Evolutionary conservation across 495 filamentous ascomycete genomes (phyloP), one percentile per base, ranked within the genome.

Genomic region (Penicillium lividum): DNA sequence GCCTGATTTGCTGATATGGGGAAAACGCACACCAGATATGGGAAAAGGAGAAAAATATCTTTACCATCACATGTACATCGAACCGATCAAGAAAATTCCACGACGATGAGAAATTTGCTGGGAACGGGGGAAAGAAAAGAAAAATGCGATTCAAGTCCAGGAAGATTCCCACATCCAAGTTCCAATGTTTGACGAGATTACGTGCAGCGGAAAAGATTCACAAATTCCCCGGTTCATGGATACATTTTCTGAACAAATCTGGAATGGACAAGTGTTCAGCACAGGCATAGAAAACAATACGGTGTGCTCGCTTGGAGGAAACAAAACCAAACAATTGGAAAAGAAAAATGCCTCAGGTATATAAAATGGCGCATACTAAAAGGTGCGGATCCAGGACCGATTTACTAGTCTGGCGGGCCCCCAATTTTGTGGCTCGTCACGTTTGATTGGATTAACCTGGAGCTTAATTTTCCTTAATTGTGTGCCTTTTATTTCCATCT

Each of bases 331-430:
- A 65, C 56, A 47, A 68, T 60, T 62, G 62, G 62, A 58, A 60
- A 58, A 43, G 54, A 58, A 68, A 68, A 68, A 65, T 65, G 65
- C 65, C 65, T 68, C 65, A 65, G 65, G 62, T 58, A 31, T 63
- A 59, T 51, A 62, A 68, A 68, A 68, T 68, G 54, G 57, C 65
- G 57, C 65, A 68, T 66, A 65, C 30, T 62, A 29, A 22, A 53
- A 46, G n/a, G 22, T 22, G 22, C 22, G 22, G 22, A 22, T 22
- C 22, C 22, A 22, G 22, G 22, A 22, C 22, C 22, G 22, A 22
- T 22, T 22, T 22, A 22, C 27, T n/a, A 7, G 15, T 49, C 31
- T 49, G 16, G 43, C 43, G 43, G 43, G 16, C n/a, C 18, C 13
- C 47, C 1, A 22, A 29, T 13, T 45, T 27, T 42, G n/a, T 18